These are phyloP conservation scores for Coemansia sp. DNA, from an alignment of 192 early-diverging fungal species.

Conservation along the genomic window DNA sequence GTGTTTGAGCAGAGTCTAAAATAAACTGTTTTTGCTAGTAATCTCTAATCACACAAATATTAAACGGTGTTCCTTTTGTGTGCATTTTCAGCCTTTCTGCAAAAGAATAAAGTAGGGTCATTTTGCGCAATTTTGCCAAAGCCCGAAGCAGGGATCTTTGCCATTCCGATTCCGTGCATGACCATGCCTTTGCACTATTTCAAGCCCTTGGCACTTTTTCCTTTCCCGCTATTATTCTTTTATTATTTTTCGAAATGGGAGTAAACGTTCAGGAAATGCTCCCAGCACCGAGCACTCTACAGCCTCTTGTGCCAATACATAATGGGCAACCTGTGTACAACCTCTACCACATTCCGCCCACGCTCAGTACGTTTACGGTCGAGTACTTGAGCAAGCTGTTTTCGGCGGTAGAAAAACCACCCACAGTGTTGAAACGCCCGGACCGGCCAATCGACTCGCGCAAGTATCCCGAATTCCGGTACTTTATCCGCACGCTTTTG, in stretches of 20 bases:
- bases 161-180: neutral
- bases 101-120: neutral
- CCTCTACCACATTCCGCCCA: conserved; percentile 43
- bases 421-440: conserved; percentile 24
- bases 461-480: conserved; percentile 39
- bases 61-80: neutral
- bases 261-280: neutral
- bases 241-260: conserved; percentile 6
- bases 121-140: neutral
- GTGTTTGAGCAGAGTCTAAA: no score
- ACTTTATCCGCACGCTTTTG: conserved; percentile 44
- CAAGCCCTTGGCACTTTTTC: neutral
- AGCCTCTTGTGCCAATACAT: neutral
- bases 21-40: no score
- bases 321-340: conserved; percentile 3
- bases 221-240: neutral
- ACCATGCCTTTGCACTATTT: neutral
- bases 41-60: no score
- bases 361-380: conserved; percentile 33
- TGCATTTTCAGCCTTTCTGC: neutral
- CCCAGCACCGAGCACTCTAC: neutral
- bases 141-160: neutral
- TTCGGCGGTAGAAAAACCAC: conserved; percentile 33
- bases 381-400: conserved; percentile 46
- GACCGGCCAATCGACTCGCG: conserved; percentile 27